Conservation (phyloP, 2,329 filamentous ascomycete genomes). For the Fusarium circinatum region DNA sequence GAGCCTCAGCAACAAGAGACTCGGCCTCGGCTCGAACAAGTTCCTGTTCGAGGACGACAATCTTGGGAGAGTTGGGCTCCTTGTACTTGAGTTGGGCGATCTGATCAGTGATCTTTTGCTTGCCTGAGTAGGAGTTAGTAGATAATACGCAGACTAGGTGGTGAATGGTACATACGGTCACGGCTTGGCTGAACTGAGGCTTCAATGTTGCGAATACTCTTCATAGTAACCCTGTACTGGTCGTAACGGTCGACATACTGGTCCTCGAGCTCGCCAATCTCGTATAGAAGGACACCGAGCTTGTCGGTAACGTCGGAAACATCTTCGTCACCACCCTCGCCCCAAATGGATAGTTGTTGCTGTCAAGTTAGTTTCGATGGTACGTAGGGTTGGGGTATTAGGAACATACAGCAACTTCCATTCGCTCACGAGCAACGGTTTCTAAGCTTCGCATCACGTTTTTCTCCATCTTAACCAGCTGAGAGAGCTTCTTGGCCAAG, state of each 20-base stretch:
- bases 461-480: slow-evolving; percentile 99
- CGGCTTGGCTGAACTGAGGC: slow-evolving; percentile 97
- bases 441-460: slow-evolving; percentile 99
- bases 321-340: slow-evolving; percentile 93
- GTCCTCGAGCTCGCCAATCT: slow-evolving; percentile 97
- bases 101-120: slow-evolving; percentile 99
- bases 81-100: slow-evolving; percentile 99
- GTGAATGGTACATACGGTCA: slow-evolving; percentile 74
- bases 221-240: slow-evolving; percentile 98
- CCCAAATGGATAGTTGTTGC: slow-evolving; percentile 99
- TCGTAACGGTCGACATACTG: slow-evolving; percentile 99
- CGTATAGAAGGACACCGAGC: slow-evolving; percentile 95
- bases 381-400: no score
- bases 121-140: slow-evolving; percentile 66
- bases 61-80: slow-evolving; percentile 97
- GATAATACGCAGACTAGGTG: neutral
- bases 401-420: slow-evolving; percentile 92
- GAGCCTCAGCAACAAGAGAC: slow-evolving; percentile 97
- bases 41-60: slow-evolving; percentile 97
- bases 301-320: slow-evolving; percentile 99
- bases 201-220: slow-evolving; percentile 99
- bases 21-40: slow-evolving; percentile 98
- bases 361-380: slow-evolving; percentile 51
- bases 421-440: slow-evolving; percentile 91
- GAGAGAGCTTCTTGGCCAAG: slow-evolving; percentile 95